These are phyloP conservation scores for Osmanthus fragrans DNA, from an alignment of 257 asterid genomes.

Conservation along the genomic window DNA sequence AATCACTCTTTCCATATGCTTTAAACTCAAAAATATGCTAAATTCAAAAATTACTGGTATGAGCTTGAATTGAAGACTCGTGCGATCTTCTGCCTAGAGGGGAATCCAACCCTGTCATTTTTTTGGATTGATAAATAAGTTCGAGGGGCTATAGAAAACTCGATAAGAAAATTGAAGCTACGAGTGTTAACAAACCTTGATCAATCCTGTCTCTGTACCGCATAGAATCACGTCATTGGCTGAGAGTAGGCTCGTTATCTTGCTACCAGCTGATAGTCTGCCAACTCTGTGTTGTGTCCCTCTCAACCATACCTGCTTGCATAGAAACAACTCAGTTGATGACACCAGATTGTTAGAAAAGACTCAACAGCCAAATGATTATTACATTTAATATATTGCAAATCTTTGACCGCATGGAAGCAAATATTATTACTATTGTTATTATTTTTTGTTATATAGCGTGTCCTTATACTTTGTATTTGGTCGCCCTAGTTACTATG, in stretches of 20 bases:
- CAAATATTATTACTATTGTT: too few relatives aligned
- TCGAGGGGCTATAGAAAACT: neutral
- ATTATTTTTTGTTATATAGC: too few relatives aligned
- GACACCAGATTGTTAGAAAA: neutral
- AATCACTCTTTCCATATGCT: neutral
- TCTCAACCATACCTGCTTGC: slow-evolving; percentile 77
- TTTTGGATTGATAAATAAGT: slow-evolving; percentile 12
- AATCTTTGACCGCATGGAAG: neutral
- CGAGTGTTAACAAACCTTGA: slow-evolving; percentile 54
- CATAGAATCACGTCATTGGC: slow-evolving; percentile 93
- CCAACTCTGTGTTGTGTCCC: slow-evolving; percentile 90
- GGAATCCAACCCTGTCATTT: slow-evolving; percentile 93
- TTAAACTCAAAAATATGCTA: slow-evolving; percentile 19
- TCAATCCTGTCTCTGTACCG: slow-evolving; percentile 85
- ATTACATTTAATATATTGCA: neutral
- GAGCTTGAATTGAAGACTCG: slow-evolving; percentile 14
- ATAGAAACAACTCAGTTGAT: neutral
- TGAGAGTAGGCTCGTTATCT: slow-evolving; percentile 75
- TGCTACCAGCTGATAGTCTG: slow-evolving; percentile 91
- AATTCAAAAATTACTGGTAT: slow-evolving; percentile 6
- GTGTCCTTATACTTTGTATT: too few relatives aligned
- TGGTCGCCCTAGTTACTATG: too few relatives aligned
- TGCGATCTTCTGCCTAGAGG: slow-evolving; percentile 46
- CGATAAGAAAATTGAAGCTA: neutral
- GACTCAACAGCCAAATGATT: neutral